Conservation (phyloP, 768 basidiomycete genomes). For the Suillus luteus region DNA sequence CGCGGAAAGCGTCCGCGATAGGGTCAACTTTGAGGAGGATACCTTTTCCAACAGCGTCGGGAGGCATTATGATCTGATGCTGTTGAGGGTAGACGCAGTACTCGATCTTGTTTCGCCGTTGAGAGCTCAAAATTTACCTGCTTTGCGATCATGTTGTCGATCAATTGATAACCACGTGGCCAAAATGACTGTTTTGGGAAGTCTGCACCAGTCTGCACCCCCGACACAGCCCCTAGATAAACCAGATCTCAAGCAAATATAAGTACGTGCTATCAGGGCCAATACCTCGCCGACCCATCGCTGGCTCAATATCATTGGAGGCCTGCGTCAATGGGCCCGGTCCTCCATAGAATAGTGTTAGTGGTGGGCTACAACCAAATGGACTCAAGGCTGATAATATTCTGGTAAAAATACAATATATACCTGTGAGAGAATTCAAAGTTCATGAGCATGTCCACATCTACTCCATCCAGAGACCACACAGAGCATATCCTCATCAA, state of each 20-base stretch:
- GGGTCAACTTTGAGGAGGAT: constrained; percentile 78
- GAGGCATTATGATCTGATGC: constrained; percentile 24
- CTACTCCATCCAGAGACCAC: not conserved
- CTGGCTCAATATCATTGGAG: not conserved
- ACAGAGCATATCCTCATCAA: constrained; percentile 11
- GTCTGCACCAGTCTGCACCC: not conserved
- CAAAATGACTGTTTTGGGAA: not conserved
- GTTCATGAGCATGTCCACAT: constrained; percentile 5
- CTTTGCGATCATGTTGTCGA: constrained; percentile 2
- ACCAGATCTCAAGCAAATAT: not conserved
- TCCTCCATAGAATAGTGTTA: not conserved
- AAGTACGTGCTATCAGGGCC: not conserved
- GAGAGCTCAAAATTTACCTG: not conserved
- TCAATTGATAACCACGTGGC: constrained; percentile 8
- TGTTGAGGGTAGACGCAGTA: not conserved
- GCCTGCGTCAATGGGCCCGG: not conserved
- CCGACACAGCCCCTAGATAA: not conserved
- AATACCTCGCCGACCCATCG: not conserved
- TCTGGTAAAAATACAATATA: constrained; percentile 11
- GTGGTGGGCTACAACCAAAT: not conserved
- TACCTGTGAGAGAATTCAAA: constrained; percentile 3
- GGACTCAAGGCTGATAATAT: constrained; percentile 8
- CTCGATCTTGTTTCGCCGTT: not conserved
- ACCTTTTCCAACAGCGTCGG: constrained; percentile 55
- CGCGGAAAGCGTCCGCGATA: constrained; percentile 69